A percentile compares a stretch with the other conserved stretches of the same genome.
phyloP scores from a whole-genome alignment of 1,284 basidiomycete species.

The Vanrija sp. region DNA sequence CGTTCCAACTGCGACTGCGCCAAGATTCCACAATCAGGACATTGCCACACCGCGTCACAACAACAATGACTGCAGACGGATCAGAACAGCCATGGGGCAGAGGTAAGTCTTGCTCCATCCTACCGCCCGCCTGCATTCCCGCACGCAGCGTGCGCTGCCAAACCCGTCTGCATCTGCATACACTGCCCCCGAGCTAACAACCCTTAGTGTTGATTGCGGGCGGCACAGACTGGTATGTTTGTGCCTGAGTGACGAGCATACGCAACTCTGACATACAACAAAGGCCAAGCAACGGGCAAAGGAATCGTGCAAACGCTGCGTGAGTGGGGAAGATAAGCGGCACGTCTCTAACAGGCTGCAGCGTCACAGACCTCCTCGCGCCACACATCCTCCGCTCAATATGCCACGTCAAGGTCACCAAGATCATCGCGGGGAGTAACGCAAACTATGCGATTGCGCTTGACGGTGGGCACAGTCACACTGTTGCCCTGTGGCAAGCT shows the following conservation, averaged over 20 bases:
- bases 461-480: constrained; percentile 51
- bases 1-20: too few relatives aligned
- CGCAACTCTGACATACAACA: background rate
- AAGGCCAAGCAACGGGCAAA: constrained; percentile 6
- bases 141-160: background rate
- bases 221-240: constrained; percentile 29
- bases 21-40: too few relatives aligned
- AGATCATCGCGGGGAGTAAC: constrained; percentile 71
- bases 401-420: constrained; percentile 68
- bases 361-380: constrained; percentile 63
- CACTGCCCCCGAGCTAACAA: background rate
- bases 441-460: constrained; percentile 60
- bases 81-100: constrained; percentile 28
- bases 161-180: background rate
- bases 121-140: background rate
- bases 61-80: too few relatives aligned
- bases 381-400: constrained; percentile 85
- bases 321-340: background rate
- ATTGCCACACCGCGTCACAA: too few relatives aligned
- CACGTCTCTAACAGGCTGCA: background rate
- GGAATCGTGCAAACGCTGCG: constrained; percentile 1
- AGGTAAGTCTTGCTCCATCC: constrained; percentile 20
- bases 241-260: background rate
- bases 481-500: constrained; percentile 7
- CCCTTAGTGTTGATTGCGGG: constrained; percentile 22